Evolutionary conservation across 1,284 basidiomycete species (phyloP).

Genomic region (Coniferiporia weirii): DNA sequence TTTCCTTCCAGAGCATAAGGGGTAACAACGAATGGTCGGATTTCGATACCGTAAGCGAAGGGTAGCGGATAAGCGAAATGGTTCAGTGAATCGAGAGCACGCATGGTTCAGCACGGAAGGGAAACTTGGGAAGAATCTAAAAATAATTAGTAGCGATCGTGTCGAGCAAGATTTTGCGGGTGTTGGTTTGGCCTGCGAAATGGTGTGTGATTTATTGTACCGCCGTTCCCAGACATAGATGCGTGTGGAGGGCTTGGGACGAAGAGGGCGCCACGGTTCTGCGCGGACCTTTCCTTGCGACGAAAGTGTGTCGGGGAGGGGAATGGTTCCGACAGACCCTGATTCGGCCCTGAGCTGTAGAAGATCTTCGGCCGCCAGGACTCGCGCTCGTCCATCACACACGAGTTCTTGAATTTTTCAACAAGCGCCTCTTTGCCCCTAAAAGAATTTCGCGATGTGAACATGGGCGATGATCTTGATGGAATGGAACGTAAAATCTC

Average conservation of each 20-base stretch:
- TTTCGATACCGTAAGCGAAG: too few relatives aligned
- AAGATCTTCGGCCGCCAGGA: conserved; percentile 83
- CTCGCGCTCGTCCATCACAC: conserved; percentile 78
- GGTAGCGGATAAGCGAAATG: too few relatives aligned
- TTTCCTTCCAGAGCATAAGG: too few relatives aligned
- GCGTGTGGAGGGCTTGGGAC: conserved; percentile 32
- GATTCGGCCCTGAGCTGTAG: conserved; percentile 65
- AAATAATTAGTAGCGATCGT: background rate
- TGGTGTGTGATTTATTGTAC: background rate
- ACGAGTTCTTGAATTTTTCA: conserved; percentile 82
- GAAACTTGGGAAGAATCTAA: too few relatives aligned
- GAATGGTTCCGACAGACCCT: conserved; percentile 76
- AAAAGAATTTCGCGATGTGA: conserved; percentile 5
- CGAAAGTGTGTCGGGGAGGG: conserved; percentile 72
- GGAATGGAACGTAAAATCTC: conserved; percentile 26
- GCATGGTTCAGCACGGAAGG: background rate
- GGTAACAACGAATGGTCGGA: too few relatives aligned
- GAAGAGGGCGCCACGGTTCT: conserved; percentile 66
- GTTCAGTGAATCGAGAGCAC: background rate
- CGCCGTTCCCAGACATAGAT: background rate
- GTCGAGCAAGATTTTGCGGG: conserved; percentile 14
- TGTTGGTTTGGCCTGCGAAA: conserved; percentile 17
- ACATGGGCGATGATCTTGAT: conserved; percentile 13
- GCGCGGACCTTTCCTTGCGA: conserved; percentile 70
- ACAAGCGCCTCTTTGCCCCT: conserved; percentile 84